Percentiles rank a stretch among this genome's conserved stretches.
phyloP scores from a whole-genome alignment of 805 yeast species.

The Wickerhamia fluorescens region DNA sequence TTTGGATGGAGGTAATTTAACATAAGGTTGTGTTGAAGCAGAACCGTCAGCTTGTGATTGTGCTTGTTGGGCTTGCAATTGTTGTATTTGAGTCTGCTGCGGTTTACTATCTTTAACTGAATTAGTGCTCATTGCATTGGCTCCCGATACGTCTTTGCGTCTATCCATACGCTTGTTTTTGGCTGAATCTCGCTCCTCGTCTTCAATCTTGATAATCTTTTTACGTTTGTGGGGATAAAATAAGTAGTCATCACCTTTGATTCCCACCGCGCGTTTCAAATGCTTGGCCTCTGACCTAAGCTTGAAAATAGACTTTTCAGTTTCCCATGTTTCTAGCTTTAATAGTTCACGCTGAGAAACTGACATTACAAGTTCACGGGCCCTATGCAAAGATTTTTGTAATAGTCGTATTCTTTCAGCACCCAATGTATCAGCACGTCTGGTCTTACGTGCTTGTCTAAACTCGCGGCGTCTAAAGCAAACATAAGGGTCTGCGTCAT shows the following conservation, averaged over 20 bases:
- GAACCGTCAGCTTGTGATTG: conserved; percentile 5
- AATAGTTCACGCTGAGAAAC: conserved; percentile 71
- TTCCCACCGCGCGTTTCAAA: conserved; percentile 66
- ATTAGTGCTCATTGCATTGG: no score
- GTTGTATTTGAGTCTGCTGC: conserved; percentile 1
- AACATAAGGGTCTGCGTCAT: conserved; percentile 86
- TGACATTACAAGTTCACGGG: conserved; percentile 58
- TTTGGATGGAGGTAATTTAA: conserved; percentile 80
- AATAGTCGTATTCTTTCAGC: conserved; percentile 73
- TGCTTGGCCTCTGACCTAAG: conserved; percentile 65
- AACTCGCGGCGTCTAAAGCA: conserved; percentile 94
- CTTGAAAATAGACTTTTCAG: conserved; percentile 64
- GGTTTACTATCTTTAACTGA: conserved; percentile 1
- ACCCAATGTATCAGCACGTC: conserved; percentile 88
- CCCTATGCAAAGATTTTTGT: conserved; percentile 69
- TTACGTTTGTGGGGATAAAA: conserved; percentile 72
- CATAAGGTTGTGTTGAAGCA: conserved; percentile 63
- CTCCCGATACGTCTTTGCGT: conserved; percentile 8
- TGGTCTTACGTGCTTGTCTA: conserved; percentile 91
- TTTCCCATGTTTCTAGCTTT: conserved; percentile 52
- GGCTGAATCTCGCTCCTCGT: conserved; percentile 23
- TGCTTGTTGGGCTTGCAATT: conserved; percentile 7
- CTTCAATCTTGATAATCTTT: conserved; percentile 33
- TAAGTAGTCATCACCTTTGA: conserved; percentile 81
- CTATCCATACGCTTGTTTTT: conserved; percentile 17